Conservation (phyloP, 2,329 filamentous ascomycete genomes). For the Pestalotiopsis sp. region DNA sequence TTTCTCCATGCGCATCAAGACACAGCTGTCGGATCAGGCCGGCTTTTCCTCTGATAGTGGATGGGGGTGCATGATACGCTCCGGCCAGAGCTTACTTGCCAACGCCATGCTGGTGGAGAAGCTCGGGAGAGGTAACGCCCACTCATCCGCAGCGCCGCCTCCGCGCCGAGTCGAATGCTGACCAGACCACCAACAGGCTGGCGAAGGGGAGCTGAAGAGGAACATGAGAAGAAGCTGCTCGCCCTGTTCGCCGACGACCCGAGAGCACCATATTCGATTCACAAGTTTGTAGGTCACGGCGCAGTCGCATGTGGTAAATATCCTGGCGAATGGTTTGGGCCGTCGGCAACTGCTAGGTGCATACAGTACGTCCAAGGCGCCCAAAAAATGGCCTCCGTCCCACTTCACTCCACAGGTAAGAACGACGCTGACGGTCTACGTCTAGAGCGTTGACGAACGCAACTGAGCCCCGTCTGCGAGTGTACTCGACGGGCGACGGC, state of each 20-base stretch:
- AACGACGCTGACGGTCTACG: not conserved
- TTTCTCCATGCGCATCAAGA: slow-evolving; percentile 80
- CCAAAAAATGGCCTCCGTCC: not conserved
- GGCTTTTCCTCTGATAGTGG: slow-evolving; percentile 93
- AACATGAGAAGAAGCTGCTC: slow-evolving; percentile 70
- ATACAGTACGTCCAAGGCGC: slow-evolving; percentile 71
- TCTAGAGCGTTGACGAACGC: slow-evolving; percentile 72
- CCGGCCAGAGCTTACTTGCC: slow-evolving; percentile 88
- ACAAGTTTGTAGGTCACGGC: slow-evolving; percentile 89
- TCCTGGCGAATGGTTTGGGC: slow-evolving; percentile 97
- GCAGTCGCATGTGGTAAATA: slow-evolving; percentile 87
- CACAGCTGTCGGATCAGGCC: slow-evolving; percentile 71
- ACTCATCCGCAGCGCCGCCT: not conserved
- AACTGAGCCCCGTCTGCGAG: slow-evolving; percentile 65
- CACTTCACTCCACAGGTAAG: too few species aligned
- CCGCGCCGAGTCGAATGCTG: slow-evolving; percentile 16
- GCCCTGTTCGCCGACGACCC: slow-evolving; percentile 86
- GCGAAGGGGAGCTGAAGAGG: slow-evolving; percentile 61
- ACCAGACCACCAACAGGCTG: slow-evolving; percentile 56
- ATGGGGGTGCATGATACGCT: slow-evolving; percentile 99
- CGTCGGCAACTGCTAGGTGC: slow-evolving; percentile 91
- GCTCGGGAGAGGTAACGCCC: slow-evolving; percentile 71
- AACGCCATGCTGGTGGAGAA: slow-evolving; percentile 75
- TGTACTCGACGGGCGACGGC: slow-evolving; percentile 88
- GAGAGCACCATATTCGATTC: slow-evolving; percentile 87